Percentiles rank a stretch among this genome's conserved stretches.
These are phyloP conservation scores for Coniophora puteana DNA, from an alignment of 1,284 basidiomycete species.

Conservation along the genomic window DNA sequence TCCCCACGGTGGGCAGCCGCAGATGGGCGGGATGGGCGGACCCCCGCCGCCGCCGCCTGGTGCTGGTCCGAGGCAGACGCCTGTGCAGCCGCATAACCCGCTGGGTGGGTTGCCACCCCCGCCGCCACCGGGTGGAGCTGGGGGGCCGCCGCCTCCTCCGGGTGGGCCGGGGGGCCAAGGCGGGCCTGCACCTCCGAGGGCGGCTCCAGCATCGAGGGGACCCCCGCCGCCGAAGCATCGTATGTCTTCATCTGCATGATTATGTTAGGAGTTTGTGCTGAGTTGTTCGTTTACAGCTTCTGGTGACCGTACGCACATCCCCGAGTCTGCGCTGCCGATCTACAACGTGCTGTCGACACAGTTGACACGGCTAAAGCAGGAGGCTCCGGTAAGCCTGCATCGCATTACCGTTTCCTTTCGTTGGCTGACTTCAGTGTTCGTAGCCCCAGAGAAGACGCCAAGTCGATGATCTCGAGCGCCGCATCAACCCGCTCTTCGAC, in stretches of 20 bases:
- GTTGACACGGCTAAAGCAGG: constrained; percentile 64
- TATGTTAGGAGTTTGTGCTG: constrained; percentile 3
- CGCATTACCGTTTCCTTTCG: neutral
- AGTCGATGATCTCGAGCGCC: constrained; percentile 85
- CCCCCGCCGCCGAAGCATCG: constrained; percentile 81
- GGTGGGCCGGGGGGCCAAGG: constrained; percentile 23
- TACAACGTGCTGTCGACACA: constrained; percentile 65
- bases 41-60: constrained; percentile 12
- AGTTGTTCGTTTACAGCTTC: constrained; percentile 51
- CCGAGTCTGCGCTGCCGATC: constrained; percentile 65
- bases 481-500: constrained; percentile 87
- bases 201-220: constrained; percentile 25
- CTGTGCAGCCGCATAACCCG: constrained; percentile 19
- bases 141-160: constrained; percentile 33
- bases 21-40: too few species aligned
- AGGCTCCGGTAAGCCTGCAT: constrained; percentile 60
- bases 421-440: neutral
- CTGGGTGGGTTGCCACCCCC: constrained; percentile 19
- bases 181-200: constrained; percentile 8
- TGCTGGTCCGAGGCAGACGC: constrained; percentile 17
- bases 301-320: constrained; percentile 91
- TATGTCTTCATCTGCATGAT: constrained; percentile 39
- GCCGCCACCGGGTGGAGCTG: constrained; percentile 32
- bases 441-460: constrained; percentile 82
- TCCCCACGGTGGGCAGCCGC: constrained; percentile 3